phyloP scores from a whole-genome alignment of 495 filamentous ascomycete species.

The Aspergillus carlsbadensis region DNA sequence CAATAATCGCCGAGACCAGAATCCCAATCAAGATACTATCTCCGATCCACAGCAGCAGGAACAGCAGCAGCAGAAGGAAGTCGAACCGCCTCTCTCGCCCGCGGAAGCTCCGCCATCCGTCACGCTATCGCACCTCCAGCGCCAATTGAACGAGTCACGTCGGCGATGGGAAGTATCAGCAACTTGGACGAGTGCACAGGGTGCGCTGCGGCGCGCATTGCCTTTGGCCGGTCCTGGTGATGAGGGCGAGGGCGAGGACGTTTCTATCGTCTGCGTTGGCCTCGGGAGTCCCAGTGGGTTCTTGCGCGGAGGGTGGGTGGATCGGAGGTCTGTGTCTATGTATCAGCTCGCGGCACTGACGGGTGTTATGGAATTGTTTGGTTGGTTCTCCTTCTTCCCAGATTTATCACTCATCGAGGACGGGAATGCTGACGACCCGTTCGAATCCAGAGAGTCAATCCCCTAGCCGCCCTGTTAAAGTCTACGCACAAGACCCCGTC shows the following conservation, averaged over 20 bases:
- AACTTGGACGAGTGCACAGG: conserved; percentile 24
- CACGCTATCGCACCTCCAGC: conserved; percentile 38
- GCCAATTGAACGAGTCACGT: conserved; percentile 30
- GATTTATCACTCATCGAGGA: background rate
- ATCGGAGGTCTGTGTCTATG: conserved; percentile 42
- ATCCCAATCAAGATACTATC: background rate
- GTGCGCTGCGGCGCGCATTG: conserved; percentile 3
- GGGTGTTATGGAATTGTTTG: conserved; percentile 41
- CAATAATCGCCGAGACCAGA: background rate
- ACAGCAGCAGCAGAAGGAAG: background rate
- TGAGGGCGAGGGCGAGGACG: background rate
- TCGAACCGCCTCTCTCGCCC: conserved; percentile 17
- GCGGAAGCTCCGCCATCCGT: conserved; percentile 34
- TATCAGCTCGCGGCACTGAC: conserved; percentile 64
- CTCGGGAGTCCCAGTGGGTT: conserved; percentile 53
- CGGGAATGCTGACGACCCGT: background rate
- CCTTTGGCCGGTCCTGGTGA: background rate
- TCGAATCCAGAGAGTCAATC: background rate
- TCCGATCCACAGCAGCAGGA: background rate
- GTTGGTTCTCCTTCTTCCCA: conserved; percentile 1
- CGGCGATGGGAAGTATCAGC: conserved; percentile 32
- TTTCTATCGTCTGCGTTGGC: conserved; percentile 49
- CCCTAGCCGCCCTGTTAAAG: conserved; percentile 15
- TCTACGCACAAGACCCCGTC: conserved; percentile 68
- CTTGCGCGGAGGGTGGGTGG: conserved; percentile 46